These are phyloP conservation scores for Aspergillus piperis DNA, from an alignment of 2,329 filamentous ascomycete species.

Conservation along the genomic window DNA sequence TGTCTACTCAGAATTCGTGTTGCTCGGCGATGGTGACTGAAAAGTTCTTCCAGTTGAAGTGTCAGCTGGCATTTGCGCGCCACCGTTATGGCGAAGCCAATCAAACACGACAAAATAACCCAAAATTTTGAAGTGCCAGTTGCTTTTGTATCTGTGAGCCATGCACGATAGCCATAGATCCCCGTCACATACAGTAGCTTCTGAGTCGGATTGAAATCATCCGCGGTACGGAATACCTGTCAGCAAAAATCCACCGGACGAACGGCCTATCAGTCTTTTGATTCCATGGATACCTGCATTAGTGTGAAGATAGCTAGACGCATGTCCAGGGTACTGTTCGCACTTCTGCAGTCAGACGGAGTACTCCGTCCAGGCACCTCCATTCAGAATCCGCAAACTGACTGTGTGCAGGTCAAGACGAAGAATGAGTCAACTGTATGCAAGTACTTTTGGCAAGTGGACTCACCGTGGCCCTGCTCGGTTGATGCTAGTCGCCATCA, in stretches of 20 bases:
- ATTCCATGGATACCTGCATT: constrained; percentile 6
- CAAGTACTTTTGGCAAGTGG: not conserved
- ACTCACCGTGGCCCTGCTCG: not conserved
- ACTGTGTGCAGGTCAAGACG: not conserved
- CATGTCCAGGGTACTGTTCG: not conserved
- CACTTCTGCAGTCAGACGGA: not conserved
- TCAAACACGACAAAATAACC: not conserved
- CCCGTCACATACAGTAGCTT: not conserved
- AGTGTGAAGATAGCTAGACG: not conserved
- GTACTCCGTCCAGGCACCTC: not conserved
- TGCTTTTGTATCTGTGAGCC: not conserved
- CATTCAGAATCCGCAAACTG: not conserved
- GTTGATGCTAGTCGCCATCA: not conserved
- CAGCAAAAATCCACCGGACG: not conserved
- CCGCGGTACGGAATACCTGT: not conserved
- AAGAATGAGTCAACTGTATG: not conserved
- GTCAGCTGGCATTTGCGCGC: not conserved
- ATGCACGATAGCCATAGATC: constrained; percentile 1
- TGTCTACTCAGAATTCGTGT: not conserved
- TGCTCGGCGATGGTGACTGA: not conserved
- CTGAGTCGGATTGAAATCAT: not conserved
- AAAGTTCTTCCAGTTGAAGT: not conserved
- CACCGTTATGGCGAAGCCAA: not conserved
- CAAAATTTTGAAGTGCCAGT: not conserved
- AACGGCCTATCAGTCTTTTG: not conserved